These are phyloP conservation scores for Lasiodiplodia citricola DNA, from an alignment of 2,329 filamentous ascomycete species.

Conservation along the genomic window DNA sequence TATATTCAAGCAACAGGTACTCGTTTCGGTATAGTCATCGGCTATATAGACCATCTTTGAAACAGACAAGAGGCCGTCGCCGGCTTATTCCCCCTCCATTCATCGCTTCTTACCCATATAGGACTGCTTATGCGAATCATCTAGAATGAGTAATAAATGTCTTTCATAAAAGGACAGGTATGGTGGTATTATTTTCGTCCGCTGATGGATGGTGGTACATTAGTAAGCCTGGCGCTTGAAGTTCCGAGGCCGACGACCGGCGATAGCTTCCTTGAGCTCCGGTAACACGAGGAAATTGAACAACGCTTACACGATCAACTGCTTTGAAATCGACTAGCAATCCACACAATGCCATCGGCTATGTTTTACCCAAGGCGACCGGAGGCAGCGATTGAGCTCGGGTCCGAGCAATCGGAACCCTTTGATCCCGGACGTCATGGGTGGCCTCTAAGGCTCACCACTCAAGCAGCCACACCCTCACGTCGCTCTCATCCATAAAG, in stretches of 20 bases:
- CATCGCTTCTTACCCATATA: not conserved
- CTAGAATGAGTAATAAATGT: not conserved
- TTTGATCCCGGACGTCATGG: constrained; percentile 4
- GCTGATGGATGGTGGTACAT: not conserved
- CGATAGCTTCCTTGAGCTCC: not conserved
- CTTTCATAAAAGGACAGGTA: not conserved
- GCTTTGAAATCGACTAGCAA: constrained; percentile 3
- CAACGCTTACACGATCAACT: not conserved
- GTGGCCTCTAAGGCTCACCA: not conserved
- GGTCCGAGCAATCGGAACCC: not conserved
- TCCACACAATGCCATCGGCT: not conserved
- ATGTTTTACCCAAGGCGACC: not conserved
- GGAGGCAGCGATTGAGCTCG: not conserved
- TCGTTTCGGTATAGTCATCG: not conserved
- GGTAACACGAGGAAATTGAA: not conserved
- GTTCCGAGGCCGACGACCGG: too few relatives aligned
- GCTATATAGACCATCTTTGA: not conserved
- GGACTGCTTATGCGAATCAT: not conserved
- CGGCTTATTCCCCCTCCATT: not conserved
- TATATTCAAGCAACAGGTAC: not conserved
- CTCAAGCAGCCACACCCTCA: not conserved
- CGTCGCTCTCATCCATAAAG: not conserved
- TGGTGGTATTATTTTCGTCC: not conserved
- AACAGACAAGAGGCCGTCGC: not conserved
- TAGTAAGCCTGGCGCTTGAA: not conserved